These are phyloP conservation scores for Ceriops decandra DNA, from an alignment of 345 rosid species.

Conservation along the genomic window DNA sequence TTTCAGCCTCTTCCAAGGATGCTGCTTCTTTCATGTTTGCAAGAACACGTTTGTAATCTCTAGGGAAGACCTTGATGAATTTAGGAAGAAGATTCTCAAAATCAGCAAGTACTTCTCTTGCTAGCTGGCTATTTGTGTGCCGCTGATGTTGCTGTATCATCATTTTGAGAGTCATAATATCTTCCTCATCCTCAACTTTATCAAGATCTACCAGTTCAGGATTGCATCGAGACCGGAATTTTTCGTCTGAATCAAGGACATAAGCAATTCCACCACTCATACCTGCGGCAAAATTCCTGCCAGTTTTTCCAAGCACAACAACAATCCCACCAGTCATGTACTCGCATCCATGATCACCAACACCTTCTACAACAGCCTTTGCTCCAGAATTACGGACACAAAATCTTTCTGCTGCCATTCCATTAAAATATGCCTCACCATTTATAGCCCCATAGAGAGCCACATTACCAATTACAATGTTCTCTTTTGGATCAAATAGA, in stretches of 20 bases:
- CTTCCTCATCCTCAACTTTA: conserved; percentile 88
- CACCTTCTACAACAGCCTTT: conserved; percentile 97
- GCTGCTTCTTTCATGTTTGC: conserved; percentile 63
- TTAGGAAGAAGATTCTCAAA: conserved; percentile 69
- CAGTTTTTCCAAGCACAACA: conserved; percentile 94
- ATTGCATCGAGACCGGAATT: conserved; percentile 78
- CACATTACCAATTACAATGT: conserved; percentile 92
- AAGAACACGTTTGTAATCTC: conserved; percentile 93
- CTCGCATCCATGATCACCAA: conserved; percentile 99
- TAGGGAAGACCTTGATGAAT: conserved; percentile 89
- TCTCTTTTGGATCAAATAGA: conserved; percentile 90
- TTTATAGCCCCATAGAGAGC: conserved; percentile 90
- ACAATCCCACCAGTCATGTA: conserved; percentile 99
- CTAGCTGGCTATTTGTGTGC: conserved; percentile 80
- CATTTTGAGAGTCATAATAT: conserved; percentile 76
- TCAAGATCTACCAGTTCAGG: conserved; percentile 92
- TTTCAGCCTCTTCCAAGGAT: conserved; percentile 25
- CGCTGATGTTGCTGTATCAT: conserved; percentile 98
- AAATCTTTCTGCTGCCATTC: conserved; percentile 99
- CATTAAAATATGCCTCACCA: conserved; percentile 96
- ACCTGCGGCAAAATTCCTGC: conserved; percentile 99
- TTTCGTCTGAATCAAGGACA: conserved; percentile 79
- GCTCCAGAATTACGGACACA: conserved; percentile 99
- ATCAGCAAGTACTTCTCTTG: conserved; percentile 78
- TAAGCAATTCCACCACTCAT: conserved; percentile 99